Percentiles rank a stretch among this genome's conserved stretches.
phyloP scores from a whole-genome alignment of 2,329 filamentous ascomycete species.

The Fusarium zealandicum region DNA sequence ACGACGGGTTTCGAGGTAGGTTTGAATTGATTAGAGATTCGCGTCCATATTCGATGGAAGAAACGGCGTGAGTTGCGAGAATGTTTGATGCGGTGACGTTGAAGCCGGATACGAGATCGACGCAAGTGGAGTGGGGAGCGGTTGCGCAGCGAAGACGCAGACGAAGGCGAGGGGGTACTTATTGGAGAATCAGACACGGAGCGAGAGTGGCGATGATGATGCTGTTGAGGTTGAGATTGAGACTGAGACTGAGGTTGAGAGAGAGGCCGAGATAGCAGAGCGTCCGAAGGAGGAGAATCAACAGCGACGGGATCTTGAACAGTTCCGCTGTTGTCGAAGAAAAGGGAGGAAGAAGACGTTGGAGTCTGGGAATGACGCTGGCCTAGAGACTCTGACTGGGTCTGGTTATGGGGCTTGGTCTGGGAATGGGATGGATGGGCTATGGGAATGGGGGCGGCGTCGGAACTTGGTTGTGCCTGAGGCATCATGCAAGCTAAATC shows the following conservation, averaged over 20 bases:
- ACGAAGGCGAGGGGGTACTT: conserved; percentile 14
- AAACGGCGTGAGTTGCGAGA: conserved; percentile 10
- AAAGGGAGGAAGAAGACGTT: conserved; percentile 27
- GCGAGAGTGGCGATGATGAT: conserved; percentile 3
- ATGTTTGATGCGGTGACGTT: conserved; percentile 18
- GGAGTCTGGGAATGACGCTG: conserved; percentile 31
- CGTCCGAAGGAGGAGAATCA: conserved; percentile 6
- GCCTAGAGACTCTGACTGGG: conserved; percentile 27
- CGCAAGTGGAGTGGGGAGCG: conserved; percentile 6
- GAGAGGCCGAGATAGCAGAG: neutral
- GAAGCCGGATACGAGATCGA: conserved; percentile 24
- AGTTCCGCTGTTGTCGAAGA: conserved; percentile 16
- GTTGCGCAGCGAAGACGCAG: conserved; percentile 25
- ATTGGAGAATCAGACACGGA: conserved; percentile 8
- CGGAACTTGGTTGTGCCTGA: conserved; percentile 27
- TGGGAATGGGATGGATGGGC: conserved; percentile 40
- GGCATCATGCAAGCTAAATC: conserved; percentile 15
- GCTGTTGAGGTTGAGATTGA: conserved; percentile 11
- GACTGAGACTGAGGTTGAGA: conserved; percentile 6
- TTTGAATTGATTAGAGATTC: conserved; percentile 44
- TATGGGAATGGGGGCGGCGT: conserved; percentile 31
- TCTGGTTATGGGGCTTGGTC: conserved; percentile 34
- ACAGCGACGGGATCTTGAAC: neutral
- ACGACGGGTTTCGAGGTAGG: conserved; percentile 24
- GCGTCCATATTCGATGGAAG: conserved; percentile 49